These are phyloP conservation scores for Boletus eberwhitei DNA, from an alignment of 768 basidiomycete species.

Conservation along the genomic window DNA sequence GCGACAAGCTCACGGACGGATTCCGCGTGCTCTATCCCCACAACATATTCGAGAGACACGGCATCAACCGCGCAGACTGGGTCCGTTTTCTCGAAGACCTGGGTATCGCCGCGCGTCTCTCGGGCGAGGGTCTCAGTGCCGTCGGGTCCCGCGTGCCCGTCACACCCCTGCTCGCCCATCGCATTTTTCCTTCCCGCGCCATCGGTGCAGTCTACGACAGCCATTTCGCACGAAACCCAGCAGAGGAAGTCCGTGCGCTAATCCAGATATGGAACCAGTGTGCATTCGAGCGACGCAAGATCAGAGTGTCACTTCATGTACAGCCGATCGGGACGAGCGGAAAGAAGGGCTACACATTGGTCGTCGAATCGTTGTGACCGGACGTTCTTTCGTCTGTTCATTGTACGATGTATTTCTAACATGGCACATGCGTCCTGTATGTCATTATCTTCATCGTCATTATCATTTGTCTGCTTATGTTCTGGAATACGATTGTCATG, in stretches of 20 bases:
- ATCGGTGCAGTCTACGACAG: slow-evolving; percentile 21
- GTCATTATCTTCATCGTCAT: neutral
- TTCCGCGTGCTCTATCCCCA: slow-evolving; percentile 28
- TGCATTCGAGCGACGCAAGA: slow-evolving; percentile 32
- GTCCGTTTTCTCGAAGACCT: slow-evolving; percentile 30
- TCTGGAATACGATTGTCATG: neutral
- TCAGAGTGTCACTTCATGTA: slow-evolving; percentile 18
- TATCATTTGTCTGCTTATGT: neutral
- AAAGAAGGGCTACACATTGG: slow-evolving; percentile 11
- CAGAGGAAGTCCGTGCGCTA: slow-evolving; percentile 25
- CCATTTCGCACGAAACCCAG: slow-evolving; percentile 14
- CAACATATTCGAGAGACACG: slow-evolving; percentile 26
- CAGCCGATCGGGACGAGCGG: neutral
- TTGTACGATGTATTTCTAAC: neutral
- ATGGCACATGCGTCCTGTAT: neutral
- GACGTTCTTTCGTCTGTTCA: neutral
- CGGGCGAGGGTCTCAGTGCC: slow-evolving; percentile 20
- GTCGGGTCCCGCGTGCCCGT: slow-evolving; percentile 22
- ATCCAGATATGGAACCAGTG: slow-evolving; percentile 31
- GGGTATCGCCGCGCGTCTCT: slow-evolving; percentile 26
- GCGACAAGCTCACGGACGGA: slow-evolving; percentile 20
- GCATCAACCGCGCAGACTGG: slow-evolving; percentile 27
- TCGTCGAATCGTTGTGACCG: slow-evolving; percentile 27
- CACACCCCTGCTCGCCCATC: slow-evolving; percentile 10
- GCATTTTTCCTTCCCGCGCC: slow-evolving; percentile 12